These are phyloP conservation scores for Trametes cubensis DNA, from an alignment of 768 basidiomycete species.

Conservation along the genomic window DNA sequence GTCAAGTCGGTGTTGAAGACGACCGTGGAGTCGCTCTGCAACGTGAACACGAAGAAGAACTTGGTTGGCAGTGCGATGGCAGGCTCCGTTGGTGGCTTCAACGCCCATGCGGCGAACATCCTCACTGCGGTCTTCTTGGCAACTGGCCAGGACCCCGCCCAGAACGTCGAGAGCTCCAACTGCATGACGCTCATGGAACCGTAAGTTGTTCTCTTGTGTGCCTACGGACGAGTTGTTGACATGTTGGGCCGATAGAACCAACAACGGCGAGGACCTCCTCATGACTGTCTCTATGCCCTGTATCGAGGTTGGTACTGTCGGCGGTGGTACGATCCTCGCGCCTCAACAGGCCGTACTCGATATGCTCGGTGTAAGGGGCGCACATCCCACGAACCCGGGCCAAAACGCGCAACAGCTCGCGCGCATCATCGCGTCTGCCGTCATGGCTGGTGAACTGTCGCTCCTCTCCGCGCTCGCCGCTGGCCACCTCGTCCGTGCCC, in stretches of 20 bases:
- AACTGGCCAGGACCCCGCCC: slow-evolving; percentile 97
- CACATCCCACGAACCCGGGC: slow-evolving; percentile 85
- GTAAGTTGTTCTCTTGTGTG: slow-evolving; percentile 52
- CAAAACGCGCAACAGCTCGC: slow-evolving; percentile 89
- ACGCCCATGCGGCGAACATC: slow-evolving; percentile 98
- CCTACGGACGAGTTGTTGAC: neutral
- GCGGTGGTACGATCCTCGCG: slow-evolving; percentile 90
- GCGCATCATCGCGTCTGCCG: slow-evolving; percentile 84
- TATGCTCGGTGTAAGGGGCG: slow-evolving; percentile 91
- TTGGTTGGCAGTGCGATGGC: slow-evolving; percentile 98
- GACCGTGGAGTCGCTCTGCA: slow-evolving; percentile 85
- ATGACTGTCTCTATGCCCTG: slow-evolving; percentile 98
- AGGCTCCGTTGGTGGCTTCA: slow-evolving; percentile 96
- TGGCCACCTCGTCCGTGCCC: slow-evolving; percentile 91
- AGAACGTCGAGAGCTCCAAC: slow-evolving; percentile 98
- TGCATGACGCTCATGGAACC: slow-evolving; percentile 99
- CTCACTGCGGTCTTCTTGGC: slow-evolving; percentile 94
- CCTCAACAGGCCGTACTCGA: slow-evolving; percentile 92
- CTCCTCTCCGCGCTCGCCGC: slow-evolving; percentile 92
- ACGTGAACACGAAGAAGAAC: slow-evolving; percentile 96
- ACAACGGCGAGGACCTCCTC: slow-evolving; percentile 87
- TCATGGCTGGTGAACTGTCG: slow-evolving; percentile 97
- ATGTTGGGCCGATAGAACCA: slow-evolving; percentile 55
- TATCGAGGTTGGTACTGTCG: slow-evolving; percentile 97
- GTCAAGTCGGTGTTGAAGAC: slow-evolving; percentile 95